Percentiles rank a stretch among this genome's conserved stretches.
These are phyloP conservation scores for Sphagnum fallax DNA, from an alignment of 228 moss, liverwort and hornwort species.

Conservation along the genomic window DNA sequence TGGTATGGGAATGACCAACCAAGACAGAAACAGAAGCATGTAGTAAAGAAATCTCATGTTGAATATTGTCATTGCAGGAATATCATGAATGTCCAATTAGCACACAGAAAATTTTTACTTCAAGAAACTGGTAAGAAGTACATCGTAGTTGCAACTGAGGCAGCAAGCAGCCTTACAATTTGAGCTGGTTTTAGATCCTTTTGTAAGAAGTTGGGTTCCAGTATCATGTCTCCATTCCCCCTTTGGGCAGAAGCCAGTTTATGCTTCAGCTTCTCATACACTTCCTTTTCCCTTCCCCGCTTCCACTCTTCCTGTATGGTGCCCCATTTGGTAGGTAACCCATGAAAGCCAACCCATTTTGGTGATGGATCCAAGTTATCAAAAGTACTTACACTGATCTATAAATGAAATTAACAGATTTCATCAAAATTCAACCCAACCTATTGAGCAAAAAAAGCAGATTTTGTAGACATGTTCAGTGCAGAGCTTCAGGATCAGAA, in stretches of 20 bases:
- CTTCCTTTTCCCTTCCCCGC: conserved; percentile 66
- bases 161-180: conserved; percentile 46
- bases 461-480: no score
- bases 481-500: no score
- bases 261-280: conserved; percentile 91
- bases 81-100: neutral
- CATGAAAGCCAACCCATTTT: no score
- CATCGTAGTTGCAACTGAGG: neutral
- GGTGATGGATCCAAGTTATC: no score
- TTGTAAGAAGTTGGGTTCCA: conserved; percentile 85
- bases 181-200: conserved; percentile 83
- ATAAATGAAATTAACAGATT: no score
- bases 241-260: conserved; percentile 73
- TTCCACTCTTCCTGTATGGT: conserved; percentile 66
- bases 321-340: neutral
- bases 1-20: neutral
- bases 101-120: neutral
- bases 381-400: no score
- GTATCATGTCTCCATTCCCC: conserved; percentile 53
- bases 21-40: no score
- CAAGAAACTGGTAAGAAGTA: neutral
- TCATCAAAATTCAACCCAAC: no score
- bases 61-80: neutral
- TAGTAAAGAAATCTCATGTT: neutral
- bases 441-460: no score